These are phyloP conservation scores for Rhodotorula sp. DNA, from an alignment of 1,284 basidiomycete genomes.

Conservation along the genomic window DNA sequence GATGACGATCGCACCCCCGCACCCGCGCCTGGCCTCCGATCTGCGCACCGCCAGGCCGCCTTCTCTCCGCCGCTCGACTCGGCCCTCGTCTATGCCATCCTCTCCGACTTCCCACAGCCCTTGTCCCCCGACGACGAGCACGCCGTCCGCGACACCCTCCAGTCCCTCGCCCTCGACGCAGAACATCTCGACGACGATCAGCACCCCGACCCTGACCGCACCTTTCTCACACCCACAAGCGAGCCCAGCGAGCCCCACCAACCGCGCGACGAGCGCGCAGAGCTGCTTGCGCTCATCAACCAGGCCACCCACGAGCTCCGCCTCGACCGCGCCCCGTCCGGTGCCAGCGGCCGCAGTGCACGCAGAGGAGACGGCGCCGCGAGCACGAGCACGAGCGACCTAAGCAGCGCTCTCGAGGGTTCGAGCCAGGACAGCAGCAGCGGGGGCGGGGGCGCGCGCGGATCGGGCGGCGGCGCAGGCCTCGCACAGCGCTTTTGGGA, in stretches of 20 bases:
- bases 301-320: not conserved
- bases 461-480: conserved; percentile 1
- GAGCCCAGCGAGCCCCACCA: not conserved
- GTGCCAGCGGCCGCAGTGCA: not conserved
- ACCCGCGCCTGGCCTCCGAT: too few relatives aligned
- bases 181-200: not conserved
- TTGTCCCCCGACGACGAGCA: conserved; percentile 20
- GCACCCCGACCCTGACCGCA: not conserved
- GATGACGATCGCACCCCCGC: conserved; percentile 1
- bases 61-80: conserved; percentile 35
- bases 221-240: not conserved
- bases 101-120: conserved; percentile 27
- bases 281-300: not conserved
- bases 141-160: conserved; percentile 15
- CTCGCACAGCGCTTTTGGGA: conserved; percentile 24
- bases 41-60: conserved; percentile 25
- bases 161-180: conserved; percentile 12
- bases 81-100: conserved; percentile 35
- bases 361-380: not conserved
- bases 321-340: not conserved
- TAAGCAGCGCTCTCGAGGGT: conserved; percentile 26
- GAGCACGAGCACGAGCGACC: conserved; percentile 20
- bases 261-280: not conserved
- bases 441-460: not conserved
- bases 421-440: conserved; percentile 10